Evolutionary conservation across 1,139 yeast genomes (phyloP), one percentile per base, ranked within the genome.

Genomic region (Pichia sp.): DNA sequence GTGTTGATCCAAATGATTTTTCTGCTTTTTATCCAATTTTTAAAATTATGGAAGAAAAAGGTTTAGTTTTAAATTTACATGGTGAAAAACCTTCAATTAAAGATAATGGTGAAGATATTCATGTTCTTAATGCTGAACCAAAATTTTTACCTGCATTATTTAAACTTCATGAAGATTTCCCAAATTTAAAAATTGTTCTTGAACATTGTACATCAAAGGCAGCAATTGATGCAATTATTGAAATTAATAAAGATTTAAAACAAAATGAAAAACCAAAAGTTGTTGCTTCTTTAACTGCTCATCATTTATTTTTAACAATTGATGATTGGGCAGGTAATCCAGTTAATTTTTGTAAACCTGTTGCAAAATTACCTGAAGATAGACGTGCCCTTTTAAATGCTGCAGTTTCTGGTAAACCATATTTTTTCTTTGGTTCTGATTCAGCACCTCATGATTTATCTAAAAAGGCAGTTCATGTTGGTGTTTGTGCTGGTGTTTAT

Each of bases 261-360:
- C 66, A 70, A 46, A 66, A 73, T 53, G 71, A 72, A 57, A 66
- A 64, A 27, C 70, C 79, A 36, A 76, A 63, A 38, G 97, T 92
- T 3, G 90, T 92, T 28, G 98, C 96, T 1, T 82, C 97, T 3
- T 86, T 92, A 55, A 92, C 98, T 9, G 97, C 97, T 4, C 99
- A 92, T 65, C 99, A 92, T 65, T 73, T 92, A 53, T 86, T 77
- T 50, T 72, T 92, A 50, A 90, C 95, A 3, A 81, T 94, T 47
- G 97, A 94, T 65, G 82, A 81, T 56, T 94, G 97, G 97, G 97
- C 97, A 5, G 97, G 97, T 4, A 86, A 89, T 63, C 90, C 97
- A 39, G 79, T 88, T 61, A 88, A 92, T 62, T 92, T 83, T 68
- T 92, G 99, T 73, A 92, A 94, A 66, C 99, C 98, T 7, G 98